Base-by-base conservation (phyloP, 306 rosid genomes). In the Canavalia gladiata region DNA sequence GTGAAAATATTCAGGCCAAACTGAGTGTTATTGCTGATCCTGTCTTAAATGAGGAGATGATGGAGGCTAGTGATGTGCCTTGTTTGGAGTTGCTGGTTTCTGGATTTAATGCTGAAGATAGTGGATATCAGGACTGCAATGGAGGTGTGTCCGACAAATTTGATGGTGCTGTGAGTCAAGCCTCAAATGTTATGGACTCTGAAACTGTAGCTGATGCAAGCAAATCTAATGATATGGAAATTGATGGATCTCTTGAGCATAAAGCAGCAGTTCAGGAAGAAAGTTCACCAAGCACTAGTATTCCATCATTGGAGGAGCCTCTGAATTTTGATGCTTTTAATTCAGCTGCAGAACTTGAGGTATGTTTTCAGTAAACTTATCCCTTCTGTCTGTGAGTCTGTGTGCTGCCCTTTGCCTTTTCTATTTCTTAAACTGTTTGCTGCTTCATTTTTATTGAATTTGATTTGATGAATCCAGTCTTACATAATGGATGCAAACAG, bases 311-410 rank as follows among this genome's bases (percentile, higher is more conserved):
- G 50, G 89, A 86, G 76, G 85, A 66, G 78, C 90, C 97, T 28
- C 83, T 94, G 64, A 70, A 82, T 88, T 85, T 96, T 87, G 94
- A 83, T 67, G 84, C 60, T 39, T 81, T 86, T 79, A 87, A 81
- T 83, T 88, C 92, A 35, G 97, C 95, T n/a, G 87, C 84, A 37
- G 94, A 92, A 73, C 90, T 96, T 83, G 97, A 96, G 99, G 99
- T 96, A 87, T 82, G 84, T n/a, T 55, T 56, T 39, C 28, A 7
- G 52, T 47, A 77, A 18, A 45, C 33, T n/a, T 34, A 59, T 37
- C 7, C 11, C 39, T 78, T 80, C 43, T 79, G 39, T 28, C 70
- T n/a, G 34, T 55, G 35, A 74, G 47, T n/a, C 13, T 25, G 33
- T 64, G 62, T 80, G 50, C 56, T 39, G 10, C 75, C 55, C 10